phyloP scores from a whole-genome alignment of 495 filamentous ascomycete species.

The Annulohypoxylon nitens region DNA sequence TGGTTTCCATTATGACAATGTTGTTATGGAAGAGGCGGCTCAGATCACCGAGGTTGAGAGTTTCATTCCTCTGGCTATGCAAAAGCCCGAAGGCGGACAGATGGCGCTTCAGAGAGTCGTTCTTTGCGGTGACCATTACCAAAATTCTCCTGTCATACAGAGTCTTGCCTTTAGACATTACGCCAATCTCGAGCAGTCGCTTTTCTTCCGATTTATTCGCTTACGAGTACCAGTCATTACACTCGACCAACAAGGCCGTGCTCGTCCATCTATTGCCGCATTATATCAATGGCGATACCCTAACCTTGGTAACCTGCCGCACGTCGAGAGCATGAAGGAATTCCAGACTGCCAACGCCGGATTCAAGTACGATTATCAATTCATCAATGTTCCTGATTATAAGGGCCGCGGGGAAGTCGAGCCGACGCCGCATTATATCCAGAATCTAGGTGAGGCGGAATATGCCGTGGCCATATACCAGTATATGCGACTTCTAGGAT shows the following conservation, averaged over 20 bases:
- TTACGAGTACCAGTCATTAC: conserved; percentile 90
- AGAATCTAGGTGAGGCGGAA: conserved; percentile 97
- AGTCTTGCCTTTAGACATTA: conserved; percentile 97
- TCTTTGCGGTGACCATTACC: conserved; percentile 93
- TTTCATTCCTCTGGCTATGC: conserved; percentile 92
- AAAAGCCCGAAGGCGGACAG: conserved; percentile 80
- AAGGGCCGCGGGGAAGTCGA: conserved; percentile 90
- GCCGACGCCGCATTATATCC: conserved; percentile 95
- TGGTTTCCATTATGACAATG: conserved; percentile 97
- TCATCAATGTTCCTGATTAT: conserved; percentile 96
- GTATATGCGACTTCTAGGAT: conserved; percentile 97
- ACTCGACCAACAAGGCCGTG: conserved; percentile 93
- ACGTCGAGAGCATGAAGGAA: conserved; percentile 73
- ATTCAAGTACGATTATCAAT: conserved; percentile 94
- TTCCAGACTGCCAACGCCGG: conserved; percentile 90
- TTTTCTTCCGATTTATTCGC: conserved; percentile 91
- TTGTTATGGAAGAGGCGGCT: conserved; percentile 98
- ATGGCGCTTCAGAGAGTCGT: conserved; percentile 87
- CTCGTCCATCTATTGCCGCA: conserved; percentile 84
- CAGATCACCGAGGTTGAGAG: conserved; percentile 98
- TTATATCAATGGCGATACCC: conserved; percentile 96
- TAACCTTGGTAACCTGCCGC: conserved; percentile 81
- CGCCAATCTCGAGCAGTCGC: conserved; percentile 93
- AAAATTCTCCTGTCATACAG: conserved; percentile 96
- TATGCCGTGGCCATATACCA: conserved; percentile 95